Evolutionary conservation across 331 rosid species (phyloP).

Genomic region (Quercus tomentella): DNA sequence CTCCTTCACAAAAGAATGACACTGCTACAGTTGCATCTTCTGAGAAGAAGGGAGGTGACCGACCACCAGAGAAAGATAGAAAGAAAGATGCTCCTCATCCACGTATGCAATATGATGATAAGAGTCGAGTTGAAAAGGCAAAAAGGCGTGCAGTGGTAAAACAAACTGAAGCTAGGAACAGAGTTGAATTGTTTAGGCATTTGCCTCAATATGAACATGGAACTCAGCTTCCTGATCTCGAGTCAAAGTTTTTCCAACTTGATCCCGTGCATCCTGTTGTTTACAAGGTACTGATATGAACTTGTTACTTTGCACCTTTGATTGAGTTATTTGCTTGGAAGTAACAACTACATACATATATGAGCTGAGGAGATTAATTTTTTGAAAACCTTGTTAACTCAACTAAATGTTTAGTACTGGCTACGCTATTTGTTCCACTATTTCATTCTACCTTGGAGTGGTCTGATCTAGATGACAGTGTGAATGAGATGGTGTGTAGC

Average conservation of each 20-base stretch:
- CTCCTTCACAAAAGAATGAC: slow-evolving; percentile 46
- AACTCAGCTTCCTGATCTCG: slow-evolving; percentile 93
- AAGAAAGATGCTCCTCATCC: slow-evolving; percentile 97
- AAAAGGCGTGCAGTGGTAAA: slow-evolving; percentile 85
- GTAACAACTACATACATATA: neutral
- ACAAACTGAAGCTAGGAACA: slow-evolving; percentile 90
- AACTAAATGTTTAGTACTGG: neutral
- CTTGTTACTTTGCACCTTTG: neutral
- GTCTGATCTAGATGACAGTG: neutral
- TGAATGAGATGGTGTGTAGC: neutral
- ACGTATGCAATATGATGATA: slow-evolving; percentile 95
- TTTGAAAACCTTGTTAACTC: neutral
- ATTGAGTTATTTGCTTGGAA: neutral
- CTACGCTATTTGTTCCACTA: neutral
- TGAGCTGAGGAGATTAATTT: neutral
- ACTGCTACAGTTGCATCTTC: slow-evolving; percentile 50
- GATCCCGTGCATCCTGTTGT: slow-evolving; percentile 85
- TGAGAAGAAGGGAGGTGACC: slow-evolving; percentile 79
- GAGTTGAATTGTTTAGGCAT: slow-evolving; percentile 97
- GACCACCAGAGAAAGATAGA: slow-evolving; percentile 70
- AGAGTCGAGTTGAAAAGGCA: slow-evolving; percentile 84
- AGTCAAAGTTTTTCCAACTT: slow-evolving; percentile 77
- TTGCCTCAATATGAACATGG: slow-evolving; percentile 98
- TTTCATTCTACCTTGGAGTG: neutral
- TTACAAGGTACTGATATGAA: slow-evolving; percentile 56